Conservation (phyloP, 805 yeast genomes). For the Suhomyces canberraensis region DNA sequence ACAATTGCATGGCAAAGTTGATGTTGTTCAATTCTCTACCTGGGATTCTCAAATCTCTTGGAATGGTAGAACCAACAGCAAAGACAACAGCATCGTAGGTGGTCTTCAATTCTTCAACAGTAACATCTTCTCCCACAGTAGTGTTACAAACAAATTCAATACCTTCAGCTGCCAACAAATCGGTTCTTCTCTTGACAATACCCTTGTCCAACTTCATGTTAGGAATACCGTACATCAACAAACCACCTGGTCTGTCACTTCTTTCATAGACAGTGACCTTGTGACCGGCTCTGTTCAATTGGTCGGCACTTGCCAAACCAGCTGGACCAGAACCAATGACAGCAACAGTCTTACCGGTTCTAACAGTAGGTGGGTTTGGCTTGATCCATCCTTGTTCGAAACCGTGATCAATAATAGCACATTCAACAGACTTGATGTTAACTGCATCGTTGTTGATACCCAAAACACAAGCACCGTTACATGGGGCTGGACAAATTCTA, state of each 20-base stretch:
- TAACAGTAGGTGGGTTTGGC: slow-evolving; percentile 70
- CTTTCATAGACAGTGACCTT: slow-evolving; percentile 88
- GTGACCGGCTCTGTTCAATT: slow-evolving; percentile 95
- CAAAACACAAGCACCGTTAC: slow-evolving; percentile 92
- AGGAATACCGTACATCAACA: slow-evolving; percentile 98
- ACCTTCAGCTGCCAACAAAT: slow-evolving; percentile 88
- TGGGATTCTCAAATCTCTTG: slow-evolving; percentile 91
- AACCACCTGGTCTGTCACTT: slow-evolving; percentile 93
- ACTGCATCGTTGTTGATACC: slow-evolving; percentile 94
- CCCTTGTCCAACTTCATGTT: slow-evolving; percentile 96
- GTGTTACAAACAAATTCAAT: slow-evolving; percentile 71
- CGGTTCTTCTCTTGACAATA: slow-evolving; percentile 89
- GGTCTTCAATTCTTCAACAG: slow-evolving; percentile 63
- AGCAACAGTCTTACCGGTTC: slow-evolving; percentile 86
- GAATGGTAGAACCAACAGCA: slow-evolving; percentile 94
- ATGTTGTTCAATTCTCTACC: slow-evolving; percentile 90
- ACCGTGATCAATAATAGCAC: slow-evolving; percentile 94
- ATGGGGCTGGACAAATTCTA: slow-evolving; percentile 98
- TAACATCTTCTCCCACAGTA: slow-evolving; percentile 79
- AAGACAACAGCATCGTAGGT: slow-evolving; percentile 79
- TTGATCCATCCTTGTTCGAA: slow-evolving; percentile 95
- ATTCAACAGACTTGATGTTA: slow-evolving; percentile 93
- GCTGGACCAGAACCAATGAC: slow-evolving; percentile 96
- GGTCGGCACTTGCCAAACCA: slow-evolving; percentile 96
- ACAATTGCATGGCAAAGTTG: slow-evolving; percentile 90